phyloP scores from a whole-genome alignment of 257 asterid species.

The Cynanchum wilfordii region DNA sequence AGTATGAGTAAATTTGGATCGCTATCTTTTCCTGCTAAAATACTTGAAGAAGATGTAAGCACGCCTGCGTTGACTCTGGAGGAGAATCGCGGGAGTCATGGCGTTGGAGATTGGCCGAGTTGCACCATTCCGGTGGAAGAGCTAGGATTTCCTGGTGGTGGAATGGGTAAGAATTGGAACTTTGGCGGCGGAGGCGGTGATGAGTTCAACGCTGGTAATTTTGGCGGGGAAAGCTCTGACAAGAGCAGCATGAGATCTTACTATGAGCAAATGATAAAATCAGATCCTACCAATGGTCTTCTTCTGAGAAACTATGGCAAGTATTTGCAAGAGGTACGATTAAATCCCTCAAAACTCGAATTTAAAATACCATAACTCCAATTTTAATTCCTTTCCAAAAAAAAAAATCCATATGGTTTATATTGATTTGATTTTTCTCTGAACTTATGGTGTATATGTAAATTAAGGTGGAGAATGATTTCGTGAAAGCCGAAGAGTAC shows the following conservation, averaged over 20 bases:
- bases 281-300: constrained; percentile 50
- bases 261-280: constrained; percentile 46
- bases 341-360: neutral
- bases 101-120: constrained; percentile 13
- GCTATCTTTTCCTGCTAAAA: constrained; percentile 21
- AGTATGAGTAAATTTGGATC: constrained; percentile 31
- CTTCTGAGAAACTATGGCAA: constrained; percentile 64
- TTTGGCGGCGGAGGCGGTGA: constrained; percentile 33
- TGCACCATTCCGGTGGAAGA: constrained; percentile 24
- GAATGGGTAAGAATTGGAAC: constrained; percentile 36
- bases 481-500: constrained; percentile 57
- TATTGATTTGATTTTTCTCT: neutral
- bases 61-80: constrained; percentile 9
- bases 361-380: neutral
- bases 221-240: constrained; percentile 19
- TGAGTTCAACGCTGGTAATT: constrained; percentile 10
- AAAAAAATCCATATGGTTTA: neutral
- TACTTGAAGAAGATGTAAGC: constrained; percentile 33
- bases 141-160: constrained; percentile 42
- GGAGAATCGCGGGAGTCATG: constrained; percentile 15
- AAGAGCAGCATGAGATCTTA: constrained; percentile 34
- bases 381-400: too few species aligned
- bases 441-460: neutral
- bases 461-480: constrained; percentile 58
- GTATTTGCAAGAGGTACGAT: constrained; percentile 65